Evolutionary conservation across 129 eudicot genomes (phyloP), one percentile per base, ranked within the genome.

Genomic region (Artemisia annua): DNA sequence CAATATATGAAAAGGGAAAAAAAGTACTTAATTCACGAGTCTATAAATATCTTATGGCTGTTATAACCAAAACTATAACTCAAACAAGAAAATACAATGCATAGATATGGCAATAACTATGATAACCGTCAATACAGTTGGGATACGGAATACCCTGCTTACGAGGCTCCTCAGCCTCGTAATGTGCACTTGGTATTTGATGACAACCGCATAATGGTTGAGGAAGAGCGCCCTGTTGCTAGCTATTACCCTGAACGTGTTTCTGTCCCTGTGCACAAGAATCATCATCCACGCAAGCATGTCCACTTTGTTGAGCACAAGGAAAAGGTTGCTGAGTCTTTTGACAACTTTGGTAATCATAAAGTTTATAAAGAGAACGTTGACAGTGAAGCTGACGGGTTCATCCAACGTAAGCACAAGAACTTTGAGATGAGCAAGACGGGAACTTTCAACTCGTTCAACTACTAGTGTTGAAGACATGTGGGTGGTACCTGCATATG

Each of bases 311-410:
- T 60, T 30, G 85, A 88, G 73, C 76, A 60, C 2, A 63, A 80
- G 52, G 76, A 74, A 48, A 63, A 49, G 66, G 82, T 69, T 51
- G 51, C 39, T 2, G 83, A 78, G n/a, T 60, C 74, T 8, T 54
- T 61, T 11, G 69, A 67, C n/a, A 66, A 14, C 18, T 66, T 62
- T 20, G 81, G 86, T 44, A 75, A 86, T 15, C 73, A 17, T 1
- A 50, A 72, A 4, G 70, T 62, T 44, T 4, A 32, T 58, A 75
- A 72, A 53, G 83, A 75, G 52, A 72, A 74, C 3, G 75, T 88
- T 52, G 90, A 88, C 58, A 43, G 19, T n/a, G 96, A 81, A 72
- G 88, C 91, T 20, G 87, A 83, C 11, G 88, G 83, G 20, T 88
- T 78, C 65, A 85, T 88, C 55, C 57, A 83, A 17, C 65, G 35